Evolutionary conservation across 2,329 filamentous ascomycete genomes (phyloP).

Genomic region (Cladosporium sp.): DNA sequence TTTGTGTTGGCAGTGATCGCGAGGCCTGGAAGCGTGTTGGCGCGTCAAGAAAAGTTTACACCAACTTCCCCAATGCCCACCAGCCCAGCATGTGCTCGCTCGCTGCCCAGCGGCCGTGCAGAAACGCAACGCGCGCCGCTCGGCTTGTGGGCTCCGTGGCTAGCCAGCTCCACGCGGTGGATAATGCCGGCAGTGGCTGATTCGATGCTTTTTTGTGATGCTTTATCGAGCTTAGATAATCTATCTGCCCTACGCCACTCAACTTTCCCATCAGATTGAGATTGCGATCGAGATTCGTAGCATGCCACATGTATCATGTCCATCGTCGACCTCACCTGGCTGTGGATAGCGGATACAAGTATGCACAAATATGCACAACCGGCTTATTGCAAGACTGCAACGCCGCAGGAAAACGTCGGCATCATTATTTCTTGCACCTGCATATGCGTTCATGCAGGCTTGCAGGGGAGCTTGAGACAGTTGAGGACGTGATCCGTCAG

Average conservation of each 20-base stretch:
- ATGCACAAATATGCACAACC: background rate
- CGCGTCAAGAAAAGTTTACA: constrained; percentile 8
- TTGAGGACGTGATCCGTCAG: background rate
- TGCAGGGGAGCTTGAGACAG: constrained; percentile 1
- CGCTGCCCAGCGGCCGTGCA: constrained; percentile 8
- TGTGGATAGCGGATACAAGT: background rate
- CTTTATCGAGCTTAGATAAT: background rate
- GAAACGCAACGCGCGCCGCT: background rate
- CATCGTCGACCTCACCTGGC: background rate
- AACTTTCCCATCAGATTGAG: background rate
- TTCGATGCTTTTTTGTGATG: background rate
- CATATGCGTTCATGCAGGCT: constrained; percentile 7
- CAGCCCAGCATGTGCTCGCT: background rate
- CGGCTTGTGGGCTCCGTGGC: background rate
- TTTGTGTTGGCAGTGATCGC: background rate
- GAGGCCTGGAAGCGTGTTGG: constrained; percentile 1
- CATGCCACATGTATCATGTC: background rate
- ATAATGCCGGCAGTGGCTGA: constrained; percentile 1
- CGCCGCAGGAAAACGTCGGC: background rate
- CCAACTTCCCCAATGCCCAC: constrained; percentile 13
- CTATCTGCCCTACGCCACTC: constrained; percentile 7
- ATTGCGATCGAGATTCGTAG: background rate
- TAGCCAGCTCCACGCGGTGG: constrained; percentile 9
- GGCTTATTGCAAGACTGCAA: background rate
- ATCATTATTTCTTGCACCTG: background rate